Evolutionary conservation across 257 asterid species (phyloP).

Genomic region (Mentha longifolia): DNA sequence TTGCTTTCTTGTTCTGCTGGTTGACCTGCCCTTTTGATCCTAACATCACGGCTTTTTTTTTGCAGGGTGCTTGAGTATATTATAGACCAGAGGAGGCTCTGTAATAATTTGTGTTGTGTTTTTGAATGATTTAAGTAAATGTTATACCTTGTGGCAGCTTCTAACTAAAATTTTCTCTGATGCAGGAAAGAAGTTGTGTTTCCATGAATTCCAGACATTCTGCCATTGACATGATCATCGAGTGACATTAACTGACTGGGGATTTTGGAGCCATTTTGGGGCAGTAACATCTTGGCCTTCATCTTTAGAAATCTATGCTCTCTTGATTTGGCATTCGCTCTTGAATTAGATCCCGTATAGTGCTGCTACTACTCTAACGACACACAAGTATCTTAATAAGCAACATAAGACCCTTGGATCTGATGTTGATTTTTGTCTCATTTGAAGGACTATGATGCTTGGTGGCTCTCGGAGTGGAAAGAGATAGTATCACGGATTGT

Average conservation of each 20-base stretch:
- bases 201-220: too few species aligned
- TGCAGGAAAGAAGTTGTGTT: slow-evolving; percentile 32
- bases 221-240: not conserved
- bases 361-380: too few species aligned
- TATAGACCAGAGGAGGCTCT: slow-evolving; percentile 44
- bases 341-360: too few species aligned
- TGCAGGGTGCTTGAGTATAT: slow-evolving; percentile 51
- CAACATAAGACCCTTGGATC: slow-evolving; percentile 1
- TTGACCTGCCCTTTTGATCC: slow-evolving; percentile 28
- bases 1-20: not conserved
- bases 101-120: slow-evolving; percentile 32
- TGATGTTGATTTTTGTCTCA: not conserved
- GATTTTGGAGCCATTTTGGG: not conserved
- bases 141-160: slow-evolving; percentile 22
- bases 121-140: slow-evolving; percentile 18
- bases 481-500: not conserved
- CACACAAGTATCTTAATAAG: not conserved
- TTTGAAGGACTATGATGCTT: not conserved
- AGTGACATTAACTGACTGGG: not conserved
- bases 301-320: not conserved
- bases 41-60: too few species aligned
- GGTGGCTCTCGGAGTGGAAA: slow-evolving; percentile 11
- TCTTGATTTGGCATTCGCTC: not conserved
- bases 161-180: slow-evolving; percentile 26
- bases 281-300: not conserved